These are phyloP conservation scores for Cryptococcus sp. DNA, from an alignment of 1,284 basidiomycete species.

Conservation along the genomic window DNA sequence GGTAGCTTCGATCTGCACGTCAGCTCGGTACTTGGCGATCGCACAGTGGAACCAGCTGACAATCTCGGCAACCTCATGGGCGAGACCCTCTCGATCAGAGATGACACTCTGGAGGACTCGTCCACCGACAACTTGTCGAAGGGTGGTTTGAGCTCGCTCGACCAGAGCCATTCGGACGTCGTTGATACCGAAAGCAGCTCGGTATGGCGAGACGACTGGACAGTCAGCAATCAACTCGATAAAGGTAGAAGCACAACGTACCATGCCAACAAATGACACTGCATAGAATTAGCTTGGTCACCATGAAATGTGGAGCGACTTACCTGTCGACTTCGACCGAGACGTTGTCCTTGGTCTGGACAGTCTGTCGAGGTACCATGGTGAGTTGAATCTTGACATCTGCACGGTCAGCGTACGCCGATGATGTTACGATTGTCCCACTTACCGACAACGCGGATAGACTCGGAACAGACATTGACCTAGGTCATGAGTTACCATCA, in stretches of 20 bases:
- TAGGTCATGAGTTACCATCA: too few species aligned
- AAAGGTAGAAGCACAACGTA: constrained; percentile 16
- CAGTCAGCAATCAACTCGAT: not conserved
- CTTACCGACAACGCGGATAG: constrained; percentile 57
- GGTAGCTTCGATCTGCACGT: constrained; percentile 52
- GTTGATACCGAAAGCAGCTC: constrained; percentile 84
- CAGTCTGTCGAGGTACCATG: constrained; percentile 75
- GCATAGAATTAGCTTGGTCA: too few species aligned
- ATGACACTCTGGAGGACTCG: constrained; percentile 57
- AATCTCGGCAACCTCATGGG: constrained; percentile 91
- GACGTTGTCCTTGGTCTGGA: constrained; percentile 65
- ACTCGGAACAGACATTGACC: constrained; percentile 91
- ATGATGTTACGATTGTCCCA: constrained; percentile 1
- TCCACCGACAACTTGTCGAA: constrained; percentile 89
- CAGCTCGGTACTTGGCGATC: not conserved
- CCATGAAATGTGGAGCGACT: not conserved
- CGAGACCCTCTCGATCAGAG: constrained; percentile 87
- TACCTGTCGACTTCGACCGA: constrained; percentile 42
- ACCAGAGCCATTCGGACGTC: constrained; percentile 81
- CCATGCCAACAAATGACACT: constrained; percentile 45
- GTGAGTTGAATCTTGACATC: constrained; percentile 94
- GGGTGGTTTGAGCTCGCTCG: constrained; percentile 91
- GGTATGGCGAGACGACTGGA: constrained; percentile 60
- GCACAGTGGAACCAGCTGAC: constrained; percentile 50
- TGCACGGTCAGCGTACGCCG: constrained; percentile 3